These are phyloP conservation scores for Paraconiothyrium brasiliense DNA, from an alignment of 2,329 filamentous ascomycete genomes.

Conservation along the genomic window DNA sequence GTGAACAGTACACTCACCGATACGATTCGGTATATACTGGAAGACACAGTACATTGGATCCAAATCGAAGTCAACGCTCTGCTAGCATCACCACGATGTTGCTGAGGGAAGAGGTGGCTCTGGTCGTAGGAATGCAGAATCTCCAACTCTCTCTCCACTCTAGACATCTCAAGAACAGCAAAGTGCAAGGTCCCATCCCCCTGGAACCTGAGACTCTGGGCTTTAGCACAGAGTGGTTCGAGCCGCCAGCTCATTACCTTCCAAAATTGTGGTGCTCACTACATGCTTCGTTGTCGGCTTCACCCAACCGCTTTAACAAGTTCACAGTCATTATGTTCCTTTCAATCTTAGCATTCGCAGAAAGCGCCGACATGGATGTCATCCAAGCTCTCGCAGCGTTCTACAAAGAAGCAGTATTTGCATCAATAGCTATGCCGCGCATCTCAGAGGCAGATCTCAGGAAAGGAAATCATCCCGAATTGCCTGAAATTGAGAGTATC, in stretches of 20 bases:
- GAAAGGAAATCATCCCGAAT: conserved; percentile 19
- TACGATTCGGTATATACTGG: conserved; percentile 35
- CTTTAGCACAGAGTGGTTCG: conserved; percentile 37
- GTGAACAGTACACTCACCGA: conserved; percentile 32
- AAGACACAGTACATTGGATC: conserved; percentile 22
- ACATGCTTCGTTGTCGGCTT: conserved; percentile 24
- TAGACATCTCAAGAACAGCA: conserved; percentile 12
- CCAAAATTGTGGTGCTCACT: conserved; percentile 33
- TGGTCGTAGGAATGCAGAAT: background rate
- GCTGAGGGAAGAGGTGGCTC: conserved; percentile 18
- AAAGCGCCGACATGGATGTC: conserved; percentile 30
- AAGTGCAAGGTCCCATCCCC: conserved; percentile 14
- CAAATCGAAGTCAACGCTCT: conserved; percentile 22
- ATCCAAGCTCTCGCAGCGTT: conserved; percentile 37
- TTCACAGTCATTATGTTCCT: conserved; percentile 39
- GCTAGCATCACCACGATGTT: conserved; percentile 29
- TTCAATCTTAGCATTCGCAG: conserved; percentile 35
- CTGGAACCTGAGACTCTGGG: conserved; percentile 19
- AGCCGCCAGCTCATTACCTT: conserved; percentile 18
- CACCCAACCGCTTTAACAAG: conserved; percentile 14
- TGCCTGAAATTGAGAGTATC: conserved; percentile 8
- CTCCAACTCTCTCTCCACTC: background rate
- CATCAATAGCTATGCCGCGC: conserved; percentile 21
- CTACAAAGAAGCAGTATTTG: conserved; percentile 19
- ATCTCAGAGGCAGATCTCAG: conserved; percentile 16